phyloP scores from a whole-genome alignment of 2,329 filamentous ascomycete genomes.

The Chrysoporthe puriensis region DNA sequence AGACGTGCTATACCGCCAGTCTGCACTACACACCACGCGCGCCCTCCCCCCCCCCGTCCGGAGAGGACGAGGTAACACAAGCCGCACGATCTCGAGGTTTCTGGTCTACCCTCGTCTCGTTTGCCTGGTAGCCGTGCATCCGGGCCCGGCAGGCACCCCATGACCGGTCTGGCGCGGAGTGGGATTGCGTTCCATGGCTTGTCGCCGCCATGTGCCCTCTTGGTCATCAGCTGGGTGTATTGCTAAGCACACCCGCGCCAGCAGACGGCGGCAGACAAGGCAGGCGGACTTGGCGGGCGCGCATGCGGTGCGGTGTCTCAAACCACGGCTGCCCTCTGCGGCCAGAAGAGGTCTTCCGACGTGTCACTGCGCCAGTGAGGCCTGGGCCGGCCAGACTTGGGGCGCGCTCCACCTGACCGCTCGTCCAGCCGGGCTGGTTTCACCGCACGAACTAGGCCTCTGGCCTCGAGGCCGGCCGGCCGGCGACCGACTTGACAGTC shows the following conservation, averaged over 20 bases:
- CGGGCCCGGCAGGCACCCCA: too few relatives aligned
- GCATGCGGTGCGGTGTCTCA: background rate
- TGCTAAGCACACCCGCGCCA: too few relatives aligned
- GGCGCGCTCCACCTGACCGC: slow-evolving; percentile 10
- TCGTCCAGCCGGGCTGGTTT: slow-evolving; percentile 1
- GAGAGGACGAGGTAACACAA: background rate
- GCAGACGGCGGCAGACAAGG: too few relatives aligned
- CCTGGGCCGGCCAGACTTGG: background rate
- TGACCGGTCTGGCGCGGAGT: too few relatives aligned
- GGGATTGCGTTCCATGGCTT: too few relatives aligned
- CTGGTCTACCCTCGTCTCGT: background rate
- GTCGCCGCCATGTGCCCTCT: too few relatives aligned
- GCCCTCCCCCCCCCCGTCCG: too few relatives aligned
- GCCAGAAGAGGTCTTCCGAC: background rate
- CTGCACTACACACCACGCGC: background rate
- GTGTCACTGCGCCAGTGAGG: background rate
- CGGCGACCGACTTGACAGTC: background rate
- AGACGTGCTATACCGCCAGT: background rate
- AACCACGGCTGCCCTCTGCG: background rate
- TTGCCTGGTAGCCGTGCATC: too few relatives aligned
- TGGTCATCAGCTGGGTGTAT: too few relatives aligned
- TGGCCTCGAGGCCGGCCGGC: background rate
- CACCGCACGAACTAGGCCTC: background rate
- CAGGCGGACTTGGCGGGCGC: too few relatives aligned
- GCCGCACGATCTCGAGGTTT: too few relatives aligned